These are phyloP conservation scores for Apophysomyces variabilis DNA, from an alignment of 371 early-diverging fungal genomes.

Conservation along the genomic window DNA sequence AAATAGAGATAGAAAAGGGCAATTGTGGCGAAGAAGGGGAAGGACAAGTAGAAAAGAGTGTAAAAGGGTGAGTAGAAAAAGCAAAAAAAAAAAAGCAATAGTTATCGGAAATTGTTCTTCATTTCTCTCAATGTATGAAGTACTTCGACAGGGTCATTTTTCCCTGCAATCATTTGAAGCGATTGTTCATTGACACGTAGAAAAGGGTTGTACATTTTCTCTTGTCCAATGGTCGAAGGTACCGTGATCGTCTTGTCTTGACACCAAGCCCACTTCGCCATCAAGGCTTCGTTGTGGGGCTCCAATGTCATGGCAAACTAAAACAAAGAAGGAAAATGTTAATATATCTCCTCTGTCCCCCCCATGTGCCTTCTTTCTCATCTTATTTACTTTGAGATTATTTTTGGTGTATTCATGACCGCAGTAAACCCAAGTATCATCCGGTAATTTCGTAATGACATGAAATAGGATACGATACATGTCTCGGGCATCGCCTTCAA, in stretches of 20 bases:
- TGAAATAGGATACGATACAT: constrained; percentile 83
- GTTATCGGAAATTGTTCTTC: constrained; percentile 60
- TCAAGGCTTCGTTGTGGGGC: constrained; percentile 51
- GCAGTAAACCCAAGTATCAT: constrained; percentile 89
- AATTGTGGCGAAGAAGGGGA: neutral
- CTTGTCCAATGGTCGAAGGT: constrained; percentile 88
- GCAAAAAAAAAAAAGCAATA: neutral
- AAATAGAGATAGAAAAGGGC: neutral
- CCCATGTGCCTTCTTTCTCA: neutral
- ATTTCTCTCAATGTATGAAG: constrained; percentile 77
- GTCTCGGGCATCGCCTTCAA: constrained; percentile 90
- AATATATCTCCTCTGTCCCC: neutral
- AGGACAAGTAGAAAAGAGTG: neutral
- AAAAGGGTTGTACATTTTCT: constrained; percentile 87
- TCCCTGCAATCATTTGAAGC: constrained; percentile 66
- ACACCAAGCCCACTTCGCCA: constrained; percentile 66
- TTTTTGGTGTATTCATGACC: constrained; percentile 78
- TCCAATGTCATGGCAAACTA: constrained; percentile 55
- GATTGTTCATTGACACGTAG: constrained; percentile 79
- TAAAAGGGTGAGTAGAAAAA: neutral
- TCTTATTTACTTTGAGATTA: constrained; percentile 37
- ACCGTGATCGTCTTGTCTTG: constrained; percentile 65
- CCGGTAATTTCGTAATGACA: constrained; percentile 76
- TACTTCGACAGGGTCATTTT: constrained; percentile 76
- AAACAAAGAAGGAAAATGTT: no score